These are phyloP conservation scores for Fusarium sp. DNA, from an alignment of 2,329 filamentous ascomycete genomes.

Conservation along the genomic window DNA sequence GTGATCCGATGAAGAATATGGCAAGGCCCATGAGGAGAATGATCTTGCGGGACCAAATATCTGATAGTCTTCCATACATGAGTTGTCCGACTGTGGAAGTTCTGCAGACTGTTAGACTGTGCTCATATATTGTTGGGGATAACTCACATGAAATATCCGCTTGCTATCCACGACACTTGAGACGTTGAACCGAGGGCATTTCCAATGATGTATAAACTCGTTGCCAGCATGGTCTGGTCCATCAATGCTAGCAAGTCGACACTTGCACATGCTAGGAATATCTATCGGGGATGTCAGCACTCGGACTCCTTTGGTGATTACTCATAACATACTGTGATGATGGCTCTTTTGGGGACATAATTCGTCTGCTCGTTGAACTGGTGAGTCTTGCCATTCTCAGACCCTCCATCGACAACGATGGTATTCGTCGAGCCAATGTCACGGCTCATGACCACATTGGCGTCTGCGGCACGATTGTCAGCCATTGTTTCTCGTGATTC, in stretches of 20 bases:
- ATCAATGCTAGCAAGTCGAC: slow-evolving; percentile 67
- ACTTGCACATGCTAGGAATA: slow-evolving; percentile 67
- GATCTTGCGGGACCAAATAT: slow-evolving; percentile 61
- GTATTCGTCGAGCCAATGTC: slow-evolving; percentile 9
- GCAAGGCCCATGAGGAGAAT: slow-evolving; percentile 54
- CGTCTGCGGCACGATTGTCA: not conserved
- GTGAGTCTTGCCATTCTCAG: slow-evolving; percentile 41
- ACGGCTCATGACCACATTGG: slow-evolving; percentile 6
- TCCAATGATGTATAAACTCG: slow-evolving; percentile 66
- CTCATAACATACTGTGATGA: slow-evolving; percentile 59
- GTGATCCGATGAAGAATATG: slow-evolving; percentile 58
- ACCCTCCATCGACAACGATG: slow-evolving; percentile 16
- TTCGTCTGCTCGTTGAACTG: slow-evolving; percentile 68
- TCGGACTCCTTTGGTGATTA: accelerated
- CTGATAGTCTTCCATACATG: slow-evolving; percentile 59
- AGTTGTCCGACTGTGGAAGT: slow-evolving; percentile 62
- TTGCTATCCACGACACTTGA: slow-evolving; percentile 66
- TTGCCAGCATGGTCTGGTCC: slow-evolving; percentile 68
- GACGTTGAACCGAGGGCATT: slow-evolving; percentile 61
- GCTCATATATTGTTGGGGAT: not conserved
- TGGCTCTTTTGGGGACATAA: slow-evolving; percentile 63
- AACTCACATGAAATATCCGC: slow-evolving; percentile 66
- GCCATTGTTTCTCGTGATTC: not conserved
- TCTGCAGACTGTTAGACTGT: slow-evolving; percentile 34
- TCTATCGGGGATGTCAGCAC: slow-evolving; percentile 50